These are phyloP conservation scores for Dictyophora rubrovolvata DNA, from an alignment of 768 basidiomycete species.

Conservation along the genomic window DNA sequence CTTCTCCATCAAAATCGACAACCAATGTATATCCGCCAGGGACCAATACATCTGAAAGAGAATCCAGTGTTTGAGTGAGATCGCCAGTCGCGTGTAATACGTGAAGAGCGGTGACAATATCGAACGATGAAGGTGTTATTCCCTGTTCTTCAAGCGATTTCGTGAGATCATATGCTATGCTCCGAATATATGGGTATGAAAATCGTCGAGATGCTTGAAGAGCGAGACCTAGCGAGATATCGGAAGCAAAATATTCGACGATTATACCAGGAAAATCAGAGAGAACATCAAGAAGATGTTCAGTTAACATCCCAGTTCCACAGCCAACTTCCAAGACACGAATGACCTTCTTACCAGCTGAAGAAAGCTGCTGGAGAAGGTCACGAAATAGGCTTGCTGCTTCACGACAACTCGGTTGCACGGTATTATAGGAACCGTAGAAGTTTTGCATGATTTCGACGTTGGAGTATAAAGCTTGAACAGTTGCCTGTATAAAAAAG, in stretches of 20 bases:
- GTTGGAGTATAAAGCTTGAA: not conserved
- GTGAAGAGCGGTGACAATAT: slow-evolving; percentile 12
- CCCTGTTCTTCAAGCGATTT: slow-evolving; percentile 10
- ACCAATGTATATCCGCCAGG: slow-evolving; percentile 12
- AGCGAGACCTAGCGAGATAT: slow-evolving; percentile 9
- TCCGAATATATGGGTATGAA: slow-evolving; percentile 11
- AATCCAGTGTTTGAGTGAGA: slow-evolving; percentile 1
- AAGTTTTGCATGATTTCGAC: not conserved
- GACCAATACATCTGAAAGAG: slow-evolving; percentile 6
- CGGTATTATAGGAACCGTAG: not conserved
- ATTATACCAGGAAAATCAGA: not conserved
- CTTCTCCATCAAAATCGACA: slow-evolving; percentile 10
- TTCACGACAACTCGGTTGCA: slow-evolving; percentile 8
- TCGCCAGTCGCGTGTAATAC: slow-evolving; percentile 11
- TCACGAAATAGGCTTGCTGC: not conserved
- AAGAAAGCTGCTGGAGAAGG: slow-evolving; percentile 6
- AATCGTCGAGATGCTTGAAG: slow-evolving; percentile 9
- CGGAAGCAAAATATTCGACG: slow-evolving; percentile 13
- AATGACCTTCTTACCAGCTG: slow-evolving; percentile 12
- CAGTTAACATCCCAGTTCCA: slow-evolving; percentile 10
- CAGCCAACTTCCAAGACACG: slow-evolving; percentile 13
- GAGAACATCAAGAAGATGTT: slow-evolving; percentile 12
- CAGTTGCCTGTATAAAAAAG: not conserved
- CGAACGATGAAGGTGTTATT: slow-evolving; percentile 8
- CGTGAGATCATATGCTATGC: slow-evolving; percentile 10